Conservation (phyloP, 108 stramenopile species). For the Poteriospumella lacustris region DNA sequence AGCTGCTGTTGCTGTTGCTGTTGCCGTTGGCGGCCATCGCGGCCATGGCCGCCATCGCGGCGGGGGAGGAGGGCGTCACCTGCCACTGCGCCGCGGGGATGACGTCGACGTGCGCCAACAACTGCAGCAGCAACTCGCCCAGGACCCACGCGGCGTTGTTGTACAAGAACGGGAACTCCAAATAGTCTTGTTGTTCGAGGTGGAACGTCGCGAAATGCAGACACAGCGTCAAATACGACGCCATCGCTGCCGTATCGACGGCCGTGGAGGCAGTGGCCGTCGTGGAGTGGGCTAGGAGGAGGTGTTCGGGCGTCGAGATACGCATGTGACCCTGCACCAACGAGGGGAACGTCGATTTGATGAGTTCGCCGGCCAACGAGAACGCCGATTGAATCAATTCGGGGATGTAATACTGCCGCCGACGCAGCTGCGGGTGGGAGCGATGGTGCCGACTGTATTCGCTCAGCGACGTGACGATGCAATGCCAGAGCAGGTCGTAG, state of each 20-base stretch:
- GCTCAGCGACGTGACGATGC: not conserved
- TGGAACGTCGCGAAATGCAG: not conserved
- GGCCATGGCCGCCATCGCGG: too few relatives aligned
- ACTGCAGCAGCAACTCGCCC: too few relatives aligned
- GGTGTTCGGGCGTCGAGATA: not conserved
- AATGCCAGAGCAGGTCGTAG: not conserved
- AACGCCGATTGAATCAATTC: not conserved
- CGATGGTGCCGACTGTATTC: too few relatives aligned
- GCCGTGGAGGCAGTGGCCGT: not conserved
- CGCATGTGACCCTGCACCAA: not conserved
- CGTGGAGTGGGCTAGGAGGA: not conserved
- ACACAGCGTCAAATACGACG: not conserved
- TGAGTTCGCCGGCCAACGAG: not conserved
- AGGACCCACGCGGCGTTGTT: constrained; percentile 7
- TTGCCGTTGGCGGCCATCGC: too few relatives aligned
- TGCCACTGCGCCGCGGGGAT: too few relatives aligned
- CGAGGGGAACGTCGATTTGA: not conserved
- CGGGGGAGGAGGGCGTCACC: too few relatives aligned
- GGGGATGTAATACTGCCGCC: not conserved
- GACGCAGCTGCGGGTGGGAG: too few relatives aligned
- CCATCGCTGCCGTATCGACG: not conserved
- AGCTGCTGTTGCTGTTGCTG: too few relatives aligned
- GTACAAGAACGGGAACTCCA: not conserved
- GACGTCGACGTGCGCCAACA: too few relatives aligned
- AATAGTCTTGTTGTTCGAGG: too few relatives aligned